Evolutionary conservation across 2,329 filamentous ascomycete genomes (phyloP), one percentile per base, ranked within the genome.

Genomic region (Alternaria incomplexa): DNA sequence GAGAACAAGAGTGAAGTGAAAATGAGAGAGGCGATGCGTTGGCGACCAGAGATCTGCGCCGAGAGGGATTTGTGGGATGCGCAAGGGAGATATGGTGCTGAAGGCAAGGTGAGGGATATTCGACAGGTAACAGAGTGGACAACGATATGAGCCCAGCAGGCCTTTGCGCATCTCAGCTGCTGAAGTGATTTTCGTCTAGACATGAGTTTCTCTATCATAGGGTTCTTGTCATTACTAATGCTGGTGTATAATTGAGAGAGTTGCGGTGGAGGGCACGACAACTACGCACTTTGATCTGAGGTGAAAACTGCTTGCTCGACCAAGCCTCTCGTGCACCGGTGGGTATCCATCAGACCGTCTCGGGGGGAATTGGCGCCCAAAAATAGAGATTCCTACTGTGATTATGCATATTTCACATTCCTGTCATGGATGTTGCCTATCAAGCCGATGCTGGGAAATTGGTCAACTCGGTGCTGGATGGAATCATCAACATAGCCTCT

Each of bases 1-100:
- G 58, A 69, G 25, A 43, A 78, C 0, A 78, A 69, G 8, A 62
- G 86, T 43, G 83, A 85, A 44, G 71, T 70, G 8, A 79, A 79
- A 51, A 69, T 86, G 63, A 78, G 77, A 58, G 70, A 78, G 13
- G 79, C 81, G 11, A 82, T 85, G 64, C 75, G 82, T 53, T 87
- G 86, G 85, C 76, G 85, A 54, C 85, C 85, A 0, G 85, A 87
- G 70, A 84, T 79, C 1, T 84, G 84, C 8, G 73, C 81, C 1
- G 62, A 75, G 10, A 77, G 84, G 25, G 76, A 85, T 66, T 85
- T 81, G 83, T 80, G 79, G 66, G 79, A 83, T 74, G 80, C 83
- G 3, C 85, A 86, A 71, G 80, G 80, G 11, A 76, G 85, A 12
- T 83, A 81, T 66, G 85, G 84, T 2, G 84, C 82, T 8, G 79